A percentile compares a stretch with the other conserved stretches of the same genome.
Conservation (phyloP, 805 yeast species). For the Saccharomyces jurei region DNA sequence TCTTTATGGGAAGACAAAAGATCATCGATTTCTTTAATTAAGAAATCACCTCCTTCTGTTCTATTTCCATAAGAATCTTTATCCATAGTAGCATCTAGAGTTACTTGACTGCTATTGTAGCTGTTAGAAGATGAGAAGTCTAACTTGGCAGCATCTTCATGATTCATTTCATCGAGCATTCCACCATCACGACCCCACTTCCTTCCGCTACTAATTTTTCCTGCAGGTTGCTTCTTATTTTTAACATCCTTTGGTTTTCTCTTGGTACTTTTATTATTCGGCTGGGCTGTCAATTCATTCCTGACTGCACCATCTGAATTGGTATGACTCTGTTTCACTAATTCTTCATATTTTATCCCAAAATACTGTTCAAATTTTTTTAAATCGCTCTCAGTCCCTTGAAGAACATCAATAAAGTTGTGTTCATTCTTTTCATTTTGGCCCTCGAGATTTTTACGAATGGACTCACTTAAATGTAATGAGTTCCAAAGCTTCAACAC, state of each 20-base stretch:
- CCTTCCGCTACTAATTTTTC: slow-evolving; percentile 32
- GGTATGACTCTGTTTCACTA: slow-evolving; percentile 7
- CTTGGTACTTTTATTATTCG: slow-evolving; percentile 7
- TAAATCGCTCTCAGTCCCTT: slow-evolving; percentile 29
- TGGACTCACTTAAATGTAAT: slow-evolving; percentile 24
- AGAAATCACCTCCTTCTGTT: slow-evolving; percentile 47
- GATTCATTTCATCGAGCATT: slow-evolving; percentile 36
- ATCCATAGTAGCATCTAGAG: slow-evolving; percentile 21
- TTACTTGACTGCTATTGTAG: slow-evolving; percentile 10
- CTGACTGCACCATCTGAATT: not conserved
- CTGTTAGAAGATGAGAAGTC: slow-evolving; percentile 46
- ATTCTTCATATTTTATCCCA: slow-evolving; percentile 27
- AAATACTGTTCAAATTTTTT: slow-evolving; percentile 35
- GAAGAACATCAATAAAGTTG: slow-evolving; percentile 24
- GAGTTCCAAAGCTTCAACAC: slow-evolving; percentile 32
- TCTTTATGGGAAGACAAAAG: slow-evolving; percentile 15
- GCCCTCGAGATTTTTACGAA: slow-evolving; percentile 29
- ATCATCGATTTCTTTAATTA: slow-evolving; percentile 54
- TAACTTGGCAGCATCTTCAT: slow-evolving; percentile 34
- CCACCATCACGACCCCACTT: slow-evolving; percentile 62
- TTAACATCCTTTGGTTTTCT: slow-evolving; percentile 8
- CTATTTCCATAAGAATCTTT: slow-evolving; percentile 34
- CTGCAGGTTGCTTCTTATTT: slow-evolving; percentile 1
- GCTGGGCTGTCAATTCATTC: slow-evolving; percentile 1
- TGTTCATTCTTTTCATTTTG: slow-evolving; percentile 22